Evolutionary conservation across 2,329 filamentous ascomycete genomes (phyloP), one percentile per base, ranked within the genome.

Genomic region (Xylariaceae sp.): DNA sequence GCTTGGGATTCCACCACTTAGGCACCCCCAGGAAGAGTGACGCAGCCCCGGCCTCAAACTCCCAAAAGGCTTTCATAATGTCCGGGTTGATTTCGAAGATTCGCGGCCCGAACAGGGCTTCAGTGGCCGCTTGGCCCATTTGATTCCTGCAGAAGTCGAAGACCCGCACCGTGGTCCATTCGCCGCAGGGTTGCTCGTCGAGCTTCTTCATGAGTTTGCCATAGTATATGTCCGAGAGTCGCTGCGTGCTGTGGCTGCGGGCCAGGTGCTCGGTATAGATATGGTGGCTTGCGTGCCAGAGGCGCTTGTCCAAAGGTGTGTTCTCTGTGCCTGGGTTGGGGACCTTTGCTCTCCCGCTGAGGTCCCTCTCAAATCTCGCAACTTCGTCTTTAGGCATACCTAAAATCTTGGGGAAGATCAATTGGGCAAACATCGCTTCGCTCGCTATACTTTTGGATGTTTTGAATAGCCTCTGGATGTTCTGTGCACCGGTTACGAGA

Each of bases 41-140:
- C 2, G 49, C 43, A 9, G 51, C 47, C 12, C 44, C 38, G 1
- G 39, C 37, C 9, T 63, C 56, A 18, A 57, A 61, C 0, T 42
- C 39, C 55, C 53, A 59, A 18, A 59, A 56, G 9, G 38, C 33
- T 0, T 61, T 47, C 9, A 53, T 36, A 17, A 59, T 52, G 9
- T 38, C 51, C 2, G 59, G 57, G 11, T 53, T 53, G 4, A 55
- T 17, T 11, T 54, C 47, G 4, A 62, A 13, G 1, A 63, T 24
- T 1, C 38, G 19, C 1, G 50, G 38, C 1, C 61, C 61, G 28
- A 48, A 49, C 2, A 63, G 37, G 0, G 57, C 37, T 2, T 39
- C 36, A 4, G 52, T 35, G 4, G 57, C 54, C 4, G 45, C 44
- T 15, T 52, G 41, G 3, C 43, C 41, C 47, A 63, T 55, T 8